Evolutionary conservation across 768 basidiomycete species (phyloP).

Genomic region (Tricholoma matsutake): DNA sequence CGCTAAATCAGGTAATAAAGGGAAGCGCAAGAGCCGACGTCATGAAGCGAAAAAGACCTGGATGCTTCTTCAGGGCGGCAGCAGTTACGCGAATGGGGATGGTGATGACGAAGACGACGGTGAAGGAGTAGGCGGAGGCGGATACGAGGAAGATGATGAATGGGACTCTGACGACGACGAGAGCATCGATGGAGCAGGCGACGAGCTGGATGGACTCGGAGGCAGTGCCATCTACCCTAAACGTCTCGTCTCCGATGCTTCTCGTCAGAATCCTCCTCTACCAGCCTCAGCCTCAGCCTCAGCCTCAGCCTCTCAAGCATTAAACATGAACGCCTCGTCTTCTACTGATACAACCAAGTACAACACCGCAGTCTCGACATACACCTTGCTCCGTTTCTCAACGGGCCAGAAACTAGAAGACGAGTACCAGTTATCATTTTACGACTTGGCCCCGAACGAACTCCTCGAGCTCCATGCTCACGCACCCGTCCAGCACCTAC

Average conservation of each 20-base stretch:
- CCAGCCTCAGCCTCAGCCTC: not conserved
- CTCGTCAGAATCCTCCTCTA: constrained; percentile 1
- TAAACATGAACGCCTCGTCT: not conserved
- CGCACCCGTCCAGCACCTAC: constrained; percentile 3
- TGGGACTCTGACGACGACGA: constrained; percentile 14
- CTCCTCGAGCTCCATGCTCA: constrained; percentile 63
- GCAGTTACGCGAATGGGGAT: not conserved
- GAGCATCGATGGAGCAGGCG: not conserved
- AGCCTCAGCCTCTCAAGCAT: not conserved
- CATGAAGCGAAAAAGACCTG: not conserved
- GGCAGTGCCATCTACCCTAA: constrained; percentile 3
- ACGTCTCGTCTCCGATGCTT: not conserved
- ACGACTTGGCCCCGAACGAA: constrained; percentile 58
- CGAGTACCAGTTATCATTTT: constrained; percentile 53
- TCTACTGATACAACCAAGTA: constrained; percentile 10
- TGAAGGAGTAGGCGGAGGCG: constrained; percentile 25
- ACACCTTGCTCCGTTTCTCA: constrained; percentile 60
- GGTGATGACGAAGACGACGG: constrained; percentile 9
- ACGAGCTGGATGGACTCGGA: not conserved
- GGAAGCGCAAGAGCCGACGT: not conserved
- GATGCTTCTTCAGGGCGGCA: not conserved
- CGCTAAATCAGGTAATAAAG: constrained; percentile 21
- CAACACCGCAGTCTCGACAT: constrained; percentile 17
- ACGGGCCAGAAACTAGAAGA: constrained; percentile 73
- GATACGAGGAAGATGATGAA: constrained; percentile 29